Evolutionary conservation across 2,329 filamentous ascomycete species (phyloP).

Genomic region (Colletotrichum sp.): DNA sequence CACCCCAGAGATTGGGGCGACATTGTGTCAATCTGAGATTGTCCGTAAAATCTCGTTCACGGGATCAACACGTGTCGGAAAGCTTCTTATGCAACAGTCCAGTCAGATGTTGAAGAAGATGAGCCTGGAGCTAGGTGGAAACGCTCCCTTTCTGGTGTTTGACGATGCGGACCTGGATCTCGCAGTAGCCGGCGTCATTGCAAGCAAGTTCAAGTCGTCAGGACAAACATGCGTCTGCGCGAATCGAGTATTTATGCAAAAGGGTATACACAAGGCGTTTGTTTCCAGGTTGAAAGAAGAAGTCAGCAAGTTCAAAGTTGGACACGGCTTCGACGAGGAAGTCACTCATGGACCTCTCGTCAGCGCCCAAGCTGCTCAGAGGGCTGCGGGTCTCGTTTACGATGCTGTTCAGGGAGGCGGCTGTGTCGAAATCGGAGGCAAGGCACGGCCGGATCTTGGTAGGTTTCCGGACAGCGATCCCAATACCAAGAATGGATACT

Average conservation of each 20-base stretch:
- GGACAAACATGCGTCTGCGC: constrained; percentile 96
- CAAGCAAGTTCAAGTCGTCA: constrained; percentile 90
- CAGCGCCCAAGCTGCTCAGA: constrained; percentile 79
- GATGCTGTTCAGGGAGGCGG: constrained; percentile 81
- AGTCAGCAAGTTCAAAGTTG: constrained; percentile 76
- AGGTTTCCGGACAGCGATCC: constrained; percentile 22
- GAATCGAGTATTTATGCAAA: constrained; percentile 82
- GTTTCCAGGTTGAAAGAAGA: constrained; percentile 70
- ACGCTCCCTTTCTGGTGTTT: constrained; percentile 96
- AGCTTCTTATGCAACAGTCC: constrained; percentile 87
- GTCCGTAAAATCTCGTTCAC: constrained; percentile 95
- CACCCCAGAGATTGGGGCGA: constrained; percentile 77
- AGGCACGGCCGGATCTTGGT: constrained; percentile 66
- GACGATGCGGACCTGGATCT: constrained; percentile 89
- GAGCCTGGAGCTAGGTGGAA: constrained; percentile 91
- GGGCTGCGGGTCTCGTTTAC: constrained; percentile 79
- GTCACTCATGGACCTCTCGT: constrained; percentile 84
- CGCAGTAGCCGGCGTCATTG: constrained; percentile 82
- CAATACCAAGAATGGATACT: constrained; percentile 57
- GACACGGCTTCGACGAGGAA: constrained; percentile 71
- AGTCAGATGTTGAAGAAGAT: constrained; percentile 81
- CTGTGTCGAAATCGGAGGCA: constrained; percentile 73
- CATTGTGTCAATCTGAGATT: constrained; percentile 75
- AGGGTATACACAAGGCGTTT: constrained; percentile 78
- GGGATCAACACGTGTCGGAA: constrained; percentile 73